These are phyloP conservation scores for Trichoderma pleuroti DNA, from an alignment of 2,329 filamentous ascomycete genomes.

Conservation along the genomic window DNA sequence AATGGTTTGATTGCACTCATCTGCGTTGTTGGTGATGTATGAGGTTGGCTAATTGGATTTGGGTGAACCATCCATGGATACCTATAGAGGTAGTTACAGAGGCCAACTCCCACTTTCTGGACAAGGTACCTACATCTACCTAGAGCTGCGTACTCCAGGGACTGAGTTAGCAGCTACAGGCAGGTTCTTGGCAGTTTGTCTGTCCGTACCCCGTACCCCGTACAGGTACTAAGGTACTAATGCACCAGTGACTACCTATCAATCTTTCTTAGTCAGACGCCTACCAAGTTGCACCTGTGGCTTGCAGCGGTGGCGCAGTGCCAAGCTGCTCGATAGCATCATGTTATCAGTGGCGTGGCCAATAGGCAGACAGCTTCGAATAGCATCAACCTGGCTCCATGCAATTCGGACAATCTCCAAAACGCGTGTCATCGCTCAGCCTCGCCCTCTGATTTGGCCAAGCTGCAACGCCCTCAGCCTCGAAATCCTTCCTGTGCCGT, in stretches of 20 bases:
- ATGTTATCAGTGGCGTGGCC: conserved; percentile 9
- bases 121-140: neutral
- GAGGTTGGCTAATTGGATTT: neutral
- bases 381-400: conserved; percentile 3
- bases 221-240: too few species aligned
- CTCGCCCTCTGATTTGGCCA: neutral
- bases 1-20: neutral
- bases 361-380: conserved; percentile 10
- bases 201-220: too few species aligned
- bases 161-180: neutral
- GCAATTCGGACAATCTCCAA: neutral
- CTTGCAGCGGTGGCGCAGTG: conserved; percentile 1
- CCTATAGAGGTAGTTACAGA: too few species aligned
- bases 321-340: neutral
- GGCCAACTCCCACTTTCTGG: neutral
- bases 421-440: conserved; percentile 14
- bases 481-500: neutral
- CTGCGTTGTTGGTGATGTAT: neutral
- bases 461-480: neutral
- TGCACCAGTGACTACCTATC: neutral
- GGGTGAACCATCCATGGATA: too few species aligned
- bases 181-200: neutral
- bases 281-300: neutral
- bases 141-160: neutral
- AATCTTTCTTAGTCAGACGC: neutral